Evolutionary conservation across 2,329 filamentous ascomycete genomes (phyloP).

Genomic region (Periconia macrospinosa): DNA sequence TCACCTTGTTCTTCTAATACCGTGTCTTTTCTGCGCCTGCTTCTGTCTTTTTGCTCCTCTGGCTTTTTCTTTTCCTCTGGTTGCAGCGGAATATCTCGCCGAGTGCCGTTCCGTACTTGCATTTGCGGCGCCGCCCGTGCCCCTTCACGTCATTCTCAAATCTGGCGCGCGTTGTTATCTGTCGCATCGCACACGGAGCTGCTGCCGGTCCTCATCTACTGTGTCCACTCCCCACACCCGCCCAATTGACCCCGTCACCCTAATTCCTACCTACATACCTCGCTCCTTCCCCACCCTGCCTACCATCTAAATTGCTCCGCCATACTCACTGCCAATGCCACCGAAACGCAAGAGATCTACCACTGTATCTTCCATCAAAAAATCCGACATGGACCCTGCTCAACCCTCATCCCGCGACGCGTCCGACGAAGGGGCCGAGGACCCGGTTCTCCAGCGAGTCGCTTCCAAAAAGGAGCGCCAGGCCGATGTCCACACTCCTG

Average conservation of each 20-base stretch:
- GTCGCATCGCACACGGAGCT: neutral
- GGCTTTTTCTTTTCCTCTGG: neutral
- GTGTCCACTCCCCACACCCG: neutral
- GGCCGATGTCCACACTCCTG: conserved; percentile 56
- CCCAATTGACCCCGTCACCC: neutral
- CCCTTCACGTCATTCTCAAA: neutral
- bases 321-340: conserved; percentile 31
- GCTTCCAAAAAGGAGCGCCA: conserved; percentile 63
- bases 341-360: conserved; percentile 80
- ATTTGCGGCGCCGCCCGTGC: neutral
- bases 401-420: conserved; percentile 79
- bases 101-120: too few species aligned
- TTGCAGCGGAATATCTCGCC: too few species aligned
- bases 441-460: conserved; percentile 65
- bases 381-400: conserved; percentile 59
- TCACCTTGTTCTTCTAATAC: neutral
- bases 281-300: neutral
- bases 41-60: neutral
- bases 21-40: neutral
- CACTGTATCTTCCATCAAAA: conserved; percentile 53
- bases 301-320: neutral
- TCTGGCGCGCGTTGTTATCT: neutral
- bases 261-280: neutral
- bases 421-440: conserved; percentile 78
- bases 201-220: neutral